These are phyloP conservation scores for Paracorniculantispora psalliotae DNA, from an alignment of 2,329 filamentous ascomycete species.

Conservation along the genomic window DNA sequence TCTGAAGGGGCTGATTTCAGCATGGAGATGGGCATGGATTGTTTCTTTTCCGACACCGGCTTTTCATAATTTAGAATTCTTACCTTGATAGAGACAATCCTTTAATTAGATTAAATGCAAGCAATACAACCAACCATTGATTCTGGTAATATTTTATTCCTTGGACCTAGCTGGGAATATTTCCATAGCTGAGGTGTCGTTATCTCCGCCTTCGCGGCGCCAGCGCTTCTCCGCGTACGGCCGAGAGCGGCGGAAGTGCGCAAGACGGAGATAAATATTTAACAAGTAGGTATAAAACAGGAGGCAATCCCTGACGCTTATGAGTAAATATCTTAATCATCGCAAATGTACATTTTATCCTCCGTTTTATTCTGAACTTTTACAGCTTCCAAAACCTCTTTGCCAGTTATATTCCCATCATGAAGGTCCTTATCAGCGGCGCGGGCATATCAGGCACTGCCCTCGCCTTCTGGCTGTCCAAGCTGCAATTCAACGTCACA, in stretches of 20 bases:
- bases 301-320: no score
- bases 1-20: background rate
- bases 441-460: slow-evolving; percentile 33
- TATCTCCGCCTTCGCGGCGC: background rate
- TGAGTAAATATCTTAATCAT: no score
- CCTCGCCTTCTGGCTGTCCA: slow-evolving; percentile 45
- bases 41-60: slow-evolving; percentile 4
- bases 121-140: no score
- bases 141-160: no score
- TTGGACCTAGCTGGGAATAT: no score
- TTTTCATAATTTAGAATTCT: background rate
- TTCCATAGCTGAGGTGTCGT: background rate
- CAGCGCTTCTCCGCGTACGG: slow-evolving; percentile 1
- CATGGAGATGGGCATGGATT: slow-evolving; percentile 8
- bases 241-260: background rate
- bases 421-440: slow-evolving; percentile 31
- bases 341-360: no score
- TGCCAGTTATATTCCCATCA: no score
- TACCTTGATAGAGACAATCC: no score
- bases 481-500: slow-evolving; percentile 33
- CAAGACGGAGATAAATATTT: background rate
- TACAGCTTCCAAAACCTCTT: no score
- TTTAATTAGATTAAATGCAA: no score
- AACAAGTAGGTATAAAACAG: background rate
- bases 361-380: no score